Evolutionary conservation across 768 basidiomycete genomes (phyloP).

Genomic region (Suillus cothurnatus): DNA sequence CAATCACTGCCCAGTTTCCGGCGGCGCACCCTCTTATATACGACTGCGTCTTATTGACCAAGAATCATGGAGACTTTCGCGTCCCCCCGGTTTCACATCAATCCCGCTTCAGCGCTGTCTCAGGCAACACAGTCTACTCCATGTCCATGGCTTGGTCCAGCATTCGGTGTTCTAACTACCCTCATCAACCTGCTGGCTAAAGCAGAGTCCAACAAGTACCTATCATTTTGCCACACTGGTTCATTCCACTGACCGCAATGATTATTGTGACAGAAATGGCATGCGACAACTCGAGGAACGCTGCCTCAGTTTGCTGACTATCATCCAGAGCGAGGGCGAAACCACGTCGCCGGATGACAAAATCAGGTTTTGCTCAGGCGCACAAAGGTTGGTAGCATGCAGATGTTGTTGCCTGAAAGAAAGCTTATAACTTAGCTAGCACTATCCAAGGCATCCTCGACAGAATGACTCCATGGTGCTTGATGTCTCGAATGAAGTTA

Average conservation of each 20-base stretch:
- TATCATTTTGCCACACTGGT: background rate
- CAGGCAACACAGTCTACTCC: constrained; percentile 46
- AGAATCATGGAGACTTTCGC: background rate
- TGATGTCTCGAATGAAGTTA: constrained; percentile 40
- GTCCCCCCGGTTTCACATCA: background rate
- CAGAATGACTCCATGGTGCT: constrained; percentile 47
- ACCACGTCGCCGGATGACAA: constrained; percentile 31
- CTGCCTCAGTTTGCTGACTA: constrained; percentile 44
- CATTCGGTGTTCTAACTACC: constrained; percentile 41
- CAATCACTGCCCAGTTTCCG: background rate
- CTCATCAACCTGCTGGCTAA: constrained; percentile 51
- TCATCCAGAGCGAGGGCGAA: constrained; percentile 38
- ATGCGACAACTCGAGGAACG: constrained; percentile 49
- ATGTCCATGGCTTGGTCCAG: constrained; percentile 47
- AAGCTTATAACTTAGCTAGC: constrained; percentile 16
- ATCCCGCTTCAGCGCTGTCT: background rate
- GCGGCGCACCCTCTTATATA: background rate
- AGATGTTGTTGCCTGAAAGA: background rate
- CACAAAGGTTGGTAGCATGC: constrained; percentile 33
- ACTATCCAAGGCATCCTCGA: constrained; percentile 39
- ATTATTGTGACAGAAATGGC: constrained; percentile 37
- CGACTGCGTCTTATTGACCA: background rate
- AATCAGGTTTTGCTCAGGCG: constrained; percentile 32
- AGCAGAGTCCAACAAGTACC: constrained; percentile 50
- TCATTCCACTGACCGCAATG: background rate